Evolutionary conservation across 306 rosid genomes (phyloP).

Genomic region (Acacia acuminata): DNA sequence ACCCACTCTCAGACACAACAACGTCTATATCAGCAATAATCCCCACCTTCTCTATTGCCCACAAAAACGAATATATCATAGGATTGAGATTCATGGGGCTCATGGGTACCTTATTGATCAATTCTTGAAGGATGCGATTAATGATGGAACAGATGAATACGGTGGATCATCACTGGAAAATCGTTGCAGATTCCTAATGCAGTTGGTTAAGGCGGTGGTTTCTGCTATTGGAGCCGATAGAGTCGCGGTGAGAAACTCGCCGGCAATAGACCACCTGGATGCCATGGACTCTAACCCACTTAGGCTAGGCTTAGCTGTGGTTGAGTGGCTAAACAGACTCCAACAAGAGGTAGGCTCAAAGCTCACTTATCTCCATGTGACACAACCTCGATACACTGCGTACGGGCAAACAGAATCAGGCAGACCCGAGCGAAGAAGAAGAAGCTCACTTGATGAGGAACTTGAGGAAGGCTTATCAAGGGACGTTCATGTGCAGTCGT

Average conservation of each 20-base stretch:
- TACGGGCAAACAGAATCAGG: constrained; percentile 51
- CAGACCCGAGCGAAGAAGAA: constrained; percentile 69
- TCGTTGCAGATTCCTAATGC: constrained; percentile 3
- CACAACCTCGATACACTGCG: constrained; percentile 42
- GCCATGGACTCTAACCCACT: constrained; percentile 85
- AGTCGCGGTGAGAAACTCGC: constrained; percentile 74
- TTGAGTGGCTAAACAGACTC: constrained; percentile 68
- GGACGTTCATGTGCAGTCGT: constrained; percentile 79
- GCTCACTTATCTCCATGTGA: constrained; percentile 82
- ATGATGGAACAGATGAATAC: constrained; percentile 38
- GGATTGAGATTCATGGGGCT: constrained; percentile 90
- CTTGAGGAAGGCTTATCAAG: constrained; percentile 59
- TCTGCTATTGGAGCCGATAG: constrained; percentile 21
- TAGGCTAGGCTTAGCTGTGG: constrained; percentile 71
- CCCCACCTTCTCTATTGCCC: no score
- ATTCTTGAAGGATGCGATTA: constrained; percentile 51
- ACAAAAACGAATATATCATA: no score
- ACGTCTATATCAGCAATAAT: no score
- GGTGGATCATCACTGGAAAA: constrained; percentile 12
- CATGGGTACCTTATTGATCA: constrained; percentile 78
- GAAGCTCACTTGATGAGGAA: constrained; percentile 50
- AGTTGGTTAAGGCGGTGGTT: constrained; percentile 10
- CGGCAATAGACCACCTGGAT: constrained; percentile 89
- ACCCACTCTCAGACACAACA: no score
- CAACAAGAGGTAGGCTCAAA: constrained; percentile 53